Evolutionary conservation across 306 rosid genomes (phyloP).

Genomic region (Cicer yamashitae): DNA sequence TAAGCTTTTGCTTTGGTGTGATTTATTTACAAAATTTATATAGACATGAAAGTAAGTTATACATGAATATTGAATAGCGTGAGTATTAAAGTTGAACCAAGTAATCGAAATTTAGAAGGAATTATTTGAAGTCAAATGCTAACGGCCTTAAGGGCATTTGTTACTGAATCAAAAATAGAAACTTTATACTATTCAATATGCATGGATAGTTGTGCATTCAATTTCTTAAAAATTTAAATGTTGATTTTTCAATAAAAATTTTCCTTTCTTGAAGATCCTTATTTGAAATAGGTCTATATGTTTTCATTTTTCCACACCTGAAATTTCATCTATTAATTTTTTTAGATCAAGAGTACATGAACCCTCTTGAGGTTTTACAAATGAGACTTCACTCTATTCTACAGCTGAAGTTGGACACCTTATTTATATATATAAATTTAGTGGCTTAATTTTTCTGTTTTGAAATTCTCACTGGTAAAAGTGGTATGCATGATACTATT

Average conservation of each 20-base stretch:
- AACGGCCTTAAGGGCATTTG: too few relatives aligned
- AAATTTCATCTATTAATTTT: neutral
- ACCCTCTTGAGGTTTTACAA: neutral
- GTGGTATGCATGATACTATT: conserved; percentile 7
- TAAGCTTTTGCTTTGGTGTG: neutral
- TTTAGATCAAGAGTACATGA: neutral
- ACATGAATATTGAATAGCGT: neutral
- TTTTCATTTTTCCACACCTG: neutral
- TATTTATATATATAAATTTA: neutral
- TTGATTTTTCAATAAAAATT: too few relatives aligned
- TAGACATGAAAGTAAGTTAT: neutral
- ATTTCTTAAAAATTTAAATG: too few relatives aligned
- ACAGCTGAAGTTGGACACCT: conserved; percentile 13
- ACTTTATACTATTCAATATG: too few relatives aligned
- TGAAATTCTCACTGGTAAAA: conserved; percentile 20
- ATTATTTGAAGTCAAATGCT: too few relatives aligned
- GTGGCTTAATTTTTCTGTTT: conserved; percentile 36
- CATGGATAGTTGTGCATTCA: too few relatives aligned
- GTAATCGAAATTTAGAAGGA: neutral
- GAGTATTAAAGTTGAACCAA: neutral
- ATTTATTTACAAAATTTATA: conserved; percentile 16
- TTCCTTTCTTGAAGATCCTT: too few relatives aligned
- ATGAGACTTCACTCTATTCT: neutral
- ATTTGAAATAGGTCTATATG: neutral
- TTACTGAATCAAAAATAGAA: too few relatives aligned